Evolutionary conservation across 1,284 basidiomycete species (phyloP).

Genomic region (Coriolopsis trogii): DNA sequence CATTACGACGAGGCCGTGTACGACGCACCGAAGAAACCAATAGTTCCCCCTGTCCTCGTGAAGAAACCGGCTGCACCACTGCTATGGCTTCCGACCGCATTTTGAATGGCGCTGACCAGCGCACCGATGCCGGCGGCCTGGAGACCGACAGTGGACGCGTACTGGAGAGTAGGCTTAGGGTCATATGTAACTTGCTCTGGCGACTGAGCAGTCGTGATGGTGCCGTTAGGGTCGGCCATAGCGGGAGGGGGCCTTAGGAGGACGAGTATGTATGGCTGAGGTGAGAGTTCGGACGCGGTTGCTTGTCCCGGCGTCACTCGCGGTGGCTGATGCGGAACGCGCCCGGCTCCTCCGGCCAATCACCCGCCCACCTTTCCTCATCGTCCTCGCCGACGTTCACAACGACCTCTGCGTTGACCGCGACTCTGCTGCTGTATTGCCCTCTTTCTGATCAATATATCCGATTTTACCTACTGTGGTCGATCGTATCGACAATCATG

Average conservation of each 20-base stretch:
- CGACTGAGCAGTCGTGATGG: constrained; percentile 9
- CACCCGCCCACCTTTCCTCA: constrained; percentile 18
- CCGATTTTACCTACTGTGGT: too few relatives aligned
- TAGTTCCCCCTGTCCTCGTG: constrained; percentile 77
- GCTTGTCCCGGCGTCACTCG: constrained; percentile 16
- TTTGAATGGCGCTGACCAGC: constrained; percentile 83
- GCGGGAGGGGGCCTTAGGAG: constrained; percentile 20
- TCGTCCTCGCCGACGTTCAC: constrained; percentile 6
- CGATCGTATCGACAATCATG: not conserved
- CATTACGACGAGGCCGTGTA: too few relatives aligned
- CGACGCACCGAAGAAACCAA: constrained; percentile 82
- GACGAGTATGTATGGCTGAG: constrained; percentile 21
- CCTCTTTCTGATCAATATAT: constrained; percentile 45
- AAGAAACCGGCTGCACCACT: constrained; percentile 88
- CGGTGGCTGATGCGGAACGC: constrained; percentile 15
- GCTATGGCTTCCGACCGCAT: constrained; percentile 81
- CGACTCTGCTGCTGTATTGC: too few relatives aligned
- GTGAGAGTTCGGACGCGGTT: constrained; percentile 21
- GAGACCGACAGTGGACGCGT: constrained; percentile 65
- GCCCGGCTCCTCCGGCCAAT: constrained; percentile 11
- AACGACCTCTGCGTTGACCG: not conserved
- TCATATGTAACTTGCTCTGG: constrained; percentile 44
- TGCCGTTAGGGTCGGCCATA: constrained; percentile 31
- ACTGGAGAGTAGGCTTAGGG: constrained; percentile 58
- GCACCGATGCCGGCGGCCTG: constrained; percentile 77